Evolutionary conservation across 2,329 filamentous ascomycete species (phyloP).

Genomic region (Orbilia brochopaga): DNA sequence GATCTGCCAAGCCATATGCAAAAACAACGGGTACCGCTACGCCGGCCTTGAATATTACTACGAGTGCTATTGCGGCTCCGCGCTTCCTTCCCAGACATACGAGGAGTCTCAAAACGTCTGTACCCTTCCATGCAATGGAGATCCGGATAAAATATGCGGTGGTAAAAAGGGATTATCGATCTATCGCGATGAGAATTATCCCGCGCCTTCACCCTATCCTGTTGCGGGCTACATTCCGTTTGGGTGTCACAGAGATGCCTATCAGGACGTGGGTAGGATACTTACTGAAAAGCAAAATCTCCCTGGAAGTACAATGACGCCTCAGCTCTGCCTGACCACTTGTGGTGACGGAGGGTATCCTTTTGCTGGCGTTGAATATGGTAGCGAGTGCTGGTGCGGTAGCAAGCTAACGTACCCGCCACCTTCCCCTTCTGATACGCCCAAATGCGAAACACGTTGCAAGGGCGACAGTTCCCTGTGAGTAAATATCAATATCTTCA

Average conservation of each 20-base stretch:
- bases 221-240: too few relatives aligned
- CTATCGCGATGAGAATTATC: conserved; percentile 26
- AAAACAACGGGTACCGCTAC: conserved; percentile 43
- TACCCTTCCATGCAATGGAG: conserved; percentile 29
- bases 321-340: conserved; percentile 34
- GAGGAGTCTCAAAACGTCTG: conserved; percentile 37
- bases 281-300: conserved; percentile 37
- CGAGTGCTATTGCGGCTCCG: conserved; percentile 34
- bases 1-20: conserved; percentile 45
- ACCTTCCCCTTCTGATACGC: conserved; percentile 3
- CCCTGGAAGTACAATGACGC: conserved; percentile 30
- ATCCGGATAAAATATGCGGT: background rate
- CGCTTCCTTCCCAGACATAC: conserved; percentile 14
- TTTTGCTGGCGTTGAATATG: conserved; percentile 42
- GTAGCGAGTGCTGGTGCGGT: conserved; percentile 41
- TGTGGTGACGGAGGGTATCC: conserved; percentile 40
- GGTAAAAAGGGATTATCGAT: conserved; percentile 18
- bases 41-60: conserved; percentile 44
- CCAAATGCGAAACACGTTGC: conserved; percentile 25
- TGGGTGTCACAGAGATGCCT: too few relatives aligned
- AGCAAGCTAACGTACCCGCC: conserved; percentile 29
- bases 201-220: too few relatives aligned
- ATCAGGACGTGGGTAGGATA: conserved; percentile 18
- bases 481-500: too few relatives aligned
- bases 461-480: conserved; percentile 31